Conservation (phyloP, 2,329 filamentous ascomycete genomes). For the Escovopsis sp. region DNA sequence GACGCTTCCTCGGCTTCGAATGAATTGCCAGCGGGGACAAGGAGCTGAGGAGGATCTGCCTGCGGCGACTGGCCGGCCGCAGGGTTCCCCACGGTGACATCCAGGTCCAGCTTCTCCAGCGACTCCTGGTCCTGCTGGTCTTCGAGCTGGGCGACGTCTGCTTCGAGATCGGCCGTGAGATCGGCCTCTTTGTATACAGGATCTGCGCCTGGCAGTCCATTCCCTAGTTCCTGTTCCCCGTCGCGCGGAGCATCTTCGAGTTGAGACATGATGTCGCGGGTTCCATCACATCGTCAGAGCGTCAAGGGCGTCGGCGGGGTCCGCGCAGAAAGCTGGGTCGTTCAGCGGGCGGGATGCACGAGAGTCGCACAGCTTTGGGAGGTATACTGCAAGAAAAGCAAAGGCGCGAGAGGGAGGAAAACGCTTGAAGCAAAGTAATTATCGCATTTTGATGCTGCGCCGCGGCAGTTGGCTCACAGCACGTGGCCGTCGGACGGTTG, state of each 20-base stretch:
- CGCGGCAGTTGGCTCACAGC: too few species aligned
- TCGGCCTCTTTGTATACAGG: not conserved
- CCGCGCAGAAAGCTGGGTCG: too few species aligned
- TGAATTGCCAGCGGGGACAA: conserved; percentile 26
- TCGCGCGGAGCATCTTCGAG: conserved; percentile 29
- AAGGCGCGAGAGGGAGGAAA: too few species aligned
- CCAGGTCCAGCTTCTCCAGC: not conserved
- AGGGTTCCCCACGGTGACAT: not conserved
- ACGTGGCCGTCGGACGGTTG: too few species aligned
- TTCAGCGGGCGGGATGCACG: too few species aligned
- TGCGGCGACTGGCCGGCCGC: not conserved
- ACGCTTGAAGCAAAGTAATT: too few species aligned
- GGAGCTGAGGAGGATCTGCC: conserved; percentile 11
- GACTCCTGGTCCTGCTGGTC: conserved; percentile 3
- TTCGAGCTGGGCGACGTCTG: conserved; percentile 10
- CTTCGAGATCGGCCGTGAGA: conserved; percentile 3
- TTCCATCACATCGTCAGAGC: conserved; percentile 22
- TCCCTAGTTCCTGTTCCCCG: conserved; percentile 24
- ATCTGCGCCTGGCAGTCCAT: conserved; percentile 25
- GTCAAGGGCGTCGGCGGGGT: not conserved
- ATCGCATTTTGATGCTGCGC: too few species aligned
- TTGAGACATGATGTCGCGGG: conserved; percentile 29
- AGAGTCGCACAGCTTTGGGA: too few species aligned
- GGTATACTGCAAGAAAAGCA: too few species aligned
- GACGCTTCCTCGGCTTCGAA: conserved; percentile 41